These are phyloP conservation scores for Diplotaxis tenuifolia DNA, from an alignment of 345 rosid genomes.

Conservation along the genomic window DNA sequence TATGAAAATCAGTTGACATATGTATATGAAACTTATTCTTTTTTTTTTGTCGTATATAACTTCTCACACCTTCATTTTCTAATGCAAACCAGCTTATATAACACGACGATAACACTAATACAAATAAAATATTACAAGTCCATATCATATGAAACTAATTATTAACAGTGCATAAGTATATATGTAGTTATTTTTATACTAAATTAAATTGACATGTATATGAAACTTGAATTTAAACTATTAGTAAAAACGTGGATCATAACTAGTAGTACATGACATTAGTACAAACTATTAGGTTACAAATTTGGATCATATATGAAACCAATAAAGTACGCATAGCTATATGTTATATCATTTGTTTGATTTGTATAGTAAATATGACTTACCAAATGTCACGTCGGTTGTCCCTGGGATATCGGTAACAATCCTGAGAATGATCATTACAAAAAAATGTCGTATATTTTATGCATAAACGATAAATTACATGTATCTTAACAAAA, in stretches of 20 bases:
- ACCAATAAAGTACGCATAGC: neutral
- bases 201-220: too few species aligned
- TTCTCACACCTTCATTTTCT: neutral
- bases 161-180: neutral
- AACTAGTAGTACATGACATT: neutral
- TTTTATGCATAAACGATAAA: neutral
- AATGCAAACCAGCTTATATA: neutral
- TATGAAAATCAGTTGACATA: neutral
- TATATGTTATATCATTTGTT: neutral
- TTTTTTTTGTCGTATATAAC: neutral
- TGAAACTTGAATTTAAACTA: too few species aligned
- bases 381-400: constrained; percentile 84
- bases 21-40: neutral
- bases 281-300: neutral
- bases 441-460: constrained; percentile 22
- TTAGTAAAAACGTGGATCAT: neutral
- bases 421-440: constrained; percentile 60
- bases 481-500: neutral
- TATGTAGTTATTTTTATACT: neutral
- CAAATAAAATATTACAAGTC: neutral
- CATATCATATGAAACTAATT: neutral
- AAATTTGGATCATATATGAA: neutral
- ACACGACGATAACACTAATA: neutral
- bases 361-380: neutral
- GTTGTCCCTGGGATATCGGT: constrained; percentile 98